Evolutionary conservation across 108 stramenopile genomes (phyloP), one percentile per base, ranked within the genome.

Genomic region (Parmales sp.): DNA sequence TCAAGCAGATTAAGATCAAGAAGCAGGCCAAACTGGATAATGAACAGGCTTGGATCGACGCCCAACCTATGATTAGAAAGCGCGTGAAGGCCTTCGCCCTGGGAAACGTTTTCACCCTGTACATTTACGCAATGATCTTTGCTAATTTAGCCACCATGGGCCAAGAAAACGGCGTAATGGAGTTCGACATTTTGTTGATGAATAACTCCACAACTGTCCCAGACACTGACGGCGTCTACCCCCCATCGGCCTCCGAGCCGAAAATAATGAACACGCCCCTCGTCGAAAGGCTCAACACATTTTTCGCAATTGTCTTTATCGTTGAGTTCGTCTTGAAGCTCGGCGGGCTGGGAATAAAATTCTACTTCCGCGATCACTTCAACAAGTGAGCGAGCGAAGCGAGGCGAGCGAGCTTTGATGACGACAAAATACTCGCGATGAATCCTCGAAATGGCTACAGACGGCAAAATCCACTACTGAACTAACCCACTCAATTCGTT

Each of bases 321-420:
- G 13, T 19, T 34, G 54, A 60, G 54, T 34, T 60, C 54, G 26
- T 60, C 4, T 11, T 60, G 54, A 60, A 60, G 54, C 13, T 28
- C 29, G 13, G 13, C 1, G 54, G 54, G 11, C 29, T 60, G 54
- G 54, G n/a, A 16, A 11, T 34, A 11, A 60, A 60, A 34, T 60
- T 60, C 54, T 60, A 60, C 54, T 34, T 60, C 31, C 25, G 54
- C 28, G 54, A 60, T 16, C 54, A 28, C 54, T 60, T 60, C 54
- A 60, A 60, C 31, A 34, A n/a, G n/a, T n/a, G n/a, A n/a, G n/a
- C n/a, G n/a, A n/a, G n/a, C n/a, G n/a, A n/a, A n/a, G n/a, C n/a
- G n/a, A n/a, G n/a, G n/a, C n/a, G n/a, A n/a, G n/a, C n/a, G n/a
- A n/a, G n/a, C n/a, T n/a, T n/a, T n/a, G n/a, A n/a, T n/a, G n/a